A percentile compares a stretch with the other conserved stretches of the same genome.
Evolutionary conservation across 306 rosid genomes (phyloP).

Genomic region (Fagus crenata): DNA sequence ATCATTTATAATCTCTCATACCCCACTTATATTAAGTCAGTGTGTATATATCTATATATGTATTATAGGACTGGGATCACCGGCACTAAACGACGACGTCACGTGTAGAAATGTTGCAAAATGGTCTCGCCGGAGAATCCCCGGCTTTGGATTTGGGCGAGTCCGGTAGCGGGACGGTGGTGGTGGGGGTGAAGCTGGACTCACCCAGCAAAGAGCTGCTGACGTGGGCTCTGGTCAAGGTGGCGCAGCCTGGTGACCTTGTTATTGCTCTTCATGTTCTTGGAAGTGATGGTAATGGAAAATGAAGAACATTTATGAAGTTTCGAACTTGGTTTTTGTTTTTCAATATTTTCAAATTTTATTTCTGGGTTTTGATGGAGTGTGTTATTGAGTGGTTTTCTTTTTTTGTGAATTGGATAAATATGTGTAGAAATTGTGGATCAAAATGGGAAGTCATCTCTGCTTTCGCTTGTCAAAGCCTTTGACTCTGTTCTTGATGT

Average conservation of each 20-base stretch:
- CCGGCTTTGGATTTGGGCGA: slow-evolving; percentile 22
- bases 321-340: background rate
- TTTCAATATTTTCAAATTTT: background rate
- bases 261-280: slow-evolving; percentile 92
- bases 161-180: slow-evolving; percentile 57
- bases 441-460: slow-evolving; percentile 76
- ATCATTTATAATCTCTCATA: background rate
- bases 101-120: slow-evolving; percentile 40
- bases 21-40: slow-evolving; percentile 1
- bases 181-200: slow-evolving; percentile 85
- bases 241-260: slow-evolving; percentile 77
- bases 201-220: slow-evolving; percentile 78
- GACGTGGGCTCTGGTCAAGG: slow-evolving; percentile 94
- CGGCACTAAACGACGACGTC: slow-evolving; percentile 35
- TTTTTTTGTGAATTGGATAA: slow-evolving; percentile 22
- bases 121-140: slow-evolving; percentile 36
- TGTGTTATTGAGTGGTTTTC: slow-evolving; percentile 30
- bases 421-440: slow-evolving; percentile 60
- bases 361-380: slow-evolving; percentile 17
- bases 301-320: background rate
- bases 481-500: slow-evolving; percentile 93
- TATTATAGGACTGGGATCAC: background rate
- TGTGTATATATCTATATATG: too few relatives aligned
- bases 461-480: slow-evolving; percentile 84
- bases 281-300: slow-evolving; percentile 55